Conservation (phyloP, 495 filamentous ascomycete species). For the Xylaria cubensis region DNA sequence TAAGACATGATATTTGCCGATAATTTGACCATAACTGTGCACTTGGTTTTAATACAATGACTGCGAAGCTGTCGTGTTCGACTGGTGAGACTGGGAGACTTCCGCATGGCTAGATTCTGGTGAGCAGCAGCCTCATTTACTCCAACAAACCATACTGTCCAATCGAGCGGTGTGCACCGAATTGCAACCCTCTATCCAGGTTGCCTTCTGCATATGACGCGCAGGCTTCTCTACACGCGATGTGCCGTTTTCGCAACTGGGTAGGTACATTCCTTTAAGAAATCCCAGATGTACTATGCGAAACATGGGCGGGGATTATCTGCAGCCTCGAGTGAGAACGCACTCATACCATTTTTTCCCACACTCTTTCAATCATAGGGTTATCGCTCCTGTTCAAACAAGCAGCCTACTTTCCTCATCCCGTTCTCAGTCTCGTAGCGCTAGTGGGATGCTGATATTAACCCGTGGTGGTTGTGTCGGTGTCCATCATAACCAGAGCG, state of each 20-base stretch:
- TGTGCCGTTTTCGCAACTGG: conserved; percentile 3
- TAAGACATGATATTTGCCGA: neutral
- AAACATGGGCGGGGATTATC: neutral
- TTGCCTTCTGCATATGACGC: conserved; percentile 24
- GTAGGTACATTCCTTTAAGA: neutral
- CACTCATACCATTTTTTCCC: neutral
- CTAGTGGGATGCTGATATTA: neutral
- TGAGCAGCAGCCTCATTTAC: conserved; percentile 23
- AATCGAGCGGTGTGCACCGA: conserved; percentile 23
- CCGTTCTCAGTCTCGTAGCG: neutral
- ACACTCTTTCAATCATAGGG: neutral
- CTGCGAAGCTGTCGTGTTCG: conserved; percentile 8
- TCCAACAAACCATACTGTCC: conserved; percentile 15
- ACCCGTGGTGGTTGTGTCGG: conserved; percentile 4
- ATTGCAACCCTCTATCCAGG: conserved; percentile 18
- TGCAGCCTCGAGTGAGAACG: neutral
- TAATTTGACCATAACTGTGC: neutral
- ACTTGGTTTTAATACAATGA: neutral
- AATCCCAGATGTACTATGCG: neutral
- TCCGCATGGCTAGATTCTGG: conserved; percentile 19
- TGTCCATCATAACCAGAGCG: conserved; percentile 5
- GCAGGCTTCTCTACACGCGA: conserved; percentile 22
- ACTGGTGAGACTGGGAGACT: neutral
- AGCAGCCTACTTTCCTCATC: neutral
- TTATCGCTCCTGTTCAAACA: neutral